Base-by-base conservation (phyloP, 192 early-diverging fungal species). In the Coemansia sp. region DNA sequence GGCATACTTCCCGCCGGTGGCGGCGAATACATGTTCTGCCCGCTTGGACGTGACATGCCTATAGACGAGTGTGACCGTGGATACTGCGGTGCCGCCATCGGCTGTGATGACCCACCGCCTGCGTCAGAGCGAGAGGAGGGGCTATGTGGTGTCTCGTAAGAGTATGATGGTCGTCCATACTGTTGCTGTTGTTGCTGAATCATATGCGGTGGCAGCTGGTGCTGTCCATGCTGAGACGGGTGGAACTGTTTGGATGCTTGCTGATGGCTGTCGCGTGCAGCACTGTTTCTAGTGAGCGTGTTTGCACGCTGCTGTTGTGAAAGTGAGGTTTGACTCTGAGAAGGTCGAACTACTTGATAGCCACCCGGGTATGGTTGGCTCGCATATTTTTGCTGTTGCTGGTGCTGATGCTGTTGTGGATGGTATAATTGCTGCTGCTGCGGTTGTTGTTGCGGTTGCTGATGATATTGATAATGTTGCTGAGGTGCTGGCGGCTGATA, bases 81-180 rank as follows among this genome's bases (percentile, higher is more conserved):
- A 39, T 74, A 67, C 6, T 53, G 61, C 2, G 66, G 58, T 9
- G 56, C 53, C 6, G 60, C 53, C 23, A 25, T 21, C 13, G 56
- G 25, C 39, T 40, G 37, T 7, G 55, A 52, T 33, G 21, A 14
- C 46, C 43, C 51, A 30, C 41, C 38, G 24, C 48, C 64, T 44
- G 46, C 39, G 48, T 73, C 71, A 3, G 71, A 73, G n/a, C 56
- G 65, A 3, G 61, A 40, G 12, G 71, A 64, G 0, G 60, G 64
- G 48, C 63, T 67, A 55, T 39, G 11, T 9, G 64, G 66, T 24
- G 53, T 25, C 6, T 61, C 62, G 34, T 61, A 61, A 12, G 53
- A 41, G 15, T 39, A 38, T 7, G 51, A 38, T 1, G 69, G 49
- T 18, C 64, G 39, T 10, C 47, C 47, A 11, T 61, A 46, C 12